Base-by-base conservation (phyloP, 2,329 filamentous ascomycete species). In the Colletotrichum sp. region DNA sequence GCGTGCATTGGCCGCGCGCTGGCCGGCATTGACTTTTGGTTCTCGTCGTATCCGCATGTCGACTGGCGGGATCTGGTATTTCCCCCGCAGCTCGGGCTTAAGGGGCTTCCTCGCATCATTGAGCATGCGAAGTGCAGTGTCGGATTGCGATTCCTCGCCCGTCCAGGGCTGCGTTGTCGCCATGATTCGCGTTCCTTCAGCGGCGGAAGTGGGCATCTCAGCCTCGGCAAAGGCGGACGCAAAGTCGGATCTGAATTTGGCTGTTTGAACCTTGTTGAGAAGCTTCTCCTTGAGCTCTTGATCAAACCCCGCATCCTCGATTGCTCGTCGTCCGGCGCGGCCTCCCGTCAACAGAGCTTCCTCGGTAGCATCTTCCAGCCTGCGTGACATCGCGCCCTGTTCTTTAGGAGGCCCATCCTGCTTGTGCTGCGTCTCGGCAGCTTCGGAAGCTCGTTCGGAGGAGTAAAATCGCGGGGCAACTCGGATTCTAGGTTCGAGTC, bases 101-200 rank as follows among this genome's bases (percentile, higher is more conserved):
- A 97, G 85, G 0, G 93, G 94, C 79, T 95, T 95, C 73, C 90
- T 91, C 31, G 94, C 90, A 80, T 98, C 95, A 70, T 94, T 90
- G 13, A 97, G 83, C 94, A 98, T 98, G 36, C 97, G 92, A 63
- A 98, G 85, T 27, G 95, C 92, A 1, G 93, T 89, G 81, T 98
- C 95, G 77, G 93, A 90, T 2, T 93, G 84, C 7, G 86, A 87
- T 83, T 98, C 97, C 15, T 89, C 87, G 4, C 96, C 97, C 0
- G 90, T 91, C 97, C 97, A 99, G 2, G 93, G 89, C 71, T 89
- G 84, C 8, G 92, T 90, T 0, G 89, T 87, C 2, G 95, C 95
- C 43, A 92, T 89, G 64, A 93, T 90, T 73, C 91, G 88, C 3
- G 93, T 93, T 15, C 92, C 93, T 77, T 88, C 87, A 18, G 93